Evolutionary conservation across 75 land plant species (phyloP), one percentile per base, ranked within the genome.

Genomic region (Sequoiadendron giganteum): DNA sequence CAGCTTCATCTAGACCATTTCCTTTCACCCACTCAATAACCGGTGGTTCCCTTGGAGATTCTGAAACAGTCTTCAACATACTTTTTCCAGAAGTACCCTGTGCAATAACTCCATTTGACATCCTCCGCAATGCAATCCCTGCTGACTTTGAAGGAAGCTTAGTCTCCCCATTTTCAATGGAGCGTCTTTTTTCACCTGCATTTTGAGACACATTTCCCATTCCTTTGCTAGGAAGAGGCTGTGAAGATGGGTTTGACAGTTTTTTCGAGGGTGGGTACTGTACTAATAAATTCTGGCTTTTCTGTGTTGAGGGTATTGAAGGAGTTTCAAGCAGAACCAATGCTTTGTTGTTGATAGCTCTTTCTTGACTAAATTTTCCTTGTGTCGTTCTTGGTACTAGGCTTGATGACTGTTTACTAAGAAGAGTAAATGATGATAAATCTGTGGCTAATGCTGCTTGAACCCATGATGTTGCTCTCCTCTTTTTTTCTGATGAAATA

Each of bases 371-470:
- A 52, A 32, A 19, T 19, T 85, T 85, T 14, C 49, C 49, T 19
- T 85, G 65, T 82, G 84, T n/a, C 65, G 0, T 55, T 30, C 65
- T 85, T 85, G 86, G 42, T 85, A 25, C 56, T 85, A 5, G 39
- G 86, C 86, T 55, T 32, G 65, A 85, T 55, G 42, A 55, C 68
- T 85, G 86, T 65, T 91, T 93, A 73, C 52, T 89, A 85, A 86
- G 94, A 82, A 95, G 90, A 10, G 96, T 78, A 70, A 97, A 95
- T 28, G 99, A 68, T 70, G 94, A 94, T 48, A 98, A 86, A 83
- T 98, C 95, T 42, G 99, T 91, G 5, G 95, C 85, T 61, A 98
- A 89, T 14, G 99, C 98, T 54, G 99, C 97, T 76, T 93, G 86
- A 84, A 97, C 94, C 99, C 99, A 98, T 11, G 91, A 87, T 73